Evolutionary conservation across 352 stramenopile genomes (phyloP).

Genomic region (Globisporangium apiculatum): DNA sequence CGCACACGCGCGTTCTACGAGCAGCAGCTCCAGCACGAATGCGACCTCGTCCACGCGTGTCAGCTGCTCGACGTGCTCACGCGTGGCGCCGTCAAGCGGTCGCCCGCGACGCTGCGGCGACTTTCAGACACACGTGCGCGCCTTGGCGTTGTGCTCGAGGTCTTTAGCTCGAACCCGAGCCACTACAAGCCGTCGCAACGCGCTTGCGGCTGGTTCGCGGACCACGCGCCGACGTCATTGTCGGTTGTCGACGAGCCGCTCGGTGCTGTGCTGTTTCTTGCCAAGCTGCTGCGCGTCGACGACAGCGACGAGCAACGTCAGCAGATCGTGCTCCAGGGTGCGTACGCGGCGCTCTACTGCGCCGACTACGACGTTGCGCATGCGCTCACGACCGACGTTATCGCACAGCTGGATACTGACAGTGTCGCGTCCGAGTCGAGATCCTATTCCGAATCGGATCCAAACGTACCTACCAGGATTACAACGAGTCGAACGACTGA

Average conservation of each 20-base stretch:
- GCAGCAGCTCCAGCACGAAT: slow-evolving; percentile 21
- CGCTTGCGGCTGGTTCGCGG: slow-evolving; percentile 35
- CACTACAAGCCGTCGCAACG: slow-evolving; percentile 47
- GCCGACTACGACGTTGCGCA: slow-evolving; percentile 57
- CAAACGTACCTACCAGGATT: background rate
- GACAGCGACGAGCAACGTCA: slow-evolving; percentile 14
- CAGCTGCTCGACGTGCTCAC: slow-evolving; percentile 52
- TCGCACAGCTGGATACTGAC: slow-evolving; percentile 7
- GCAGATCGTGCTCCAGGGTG: slow-evolving; percentile 53
- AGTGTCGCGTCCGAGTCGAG: background rate
- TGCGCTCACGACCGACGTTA: slow-evolving; percentile 34
- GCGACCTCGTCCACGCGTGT: slow-evolving; percentile 28
- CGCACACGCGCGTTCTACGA: slow-evolving; percentile 15
- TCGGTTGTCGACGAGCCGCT: slow-evolving; percentile 14
- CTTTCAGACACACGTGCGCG: slow-evolving; percentile 15
- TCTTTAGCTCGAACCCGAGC: slow-evolving; percentile 58
- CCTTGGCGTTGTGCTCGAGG: slow-evolving; percentile 34
- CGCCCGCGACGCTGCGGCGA: slow-evolving; percentile 20
- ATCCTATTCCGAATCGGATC: too few species aligned
- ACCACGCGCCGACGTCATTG: slow-evolving; percentile 5
- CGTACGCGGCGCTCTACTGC: slow-evolving; percentile 62
- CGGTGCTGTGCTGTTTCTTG: slow-evolving; percentile 41
- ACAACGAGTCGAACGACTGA: slow-evolving; percentile 6
- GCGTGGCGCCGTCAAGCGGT: slow-evolving; percentile 43
- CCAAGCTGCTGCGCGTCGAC: slow-evolving; percentile 38